phyloP scores from a whole-genome alignment of 345 rosid genomes.

The Arabidopsis arenosa region DNA sequence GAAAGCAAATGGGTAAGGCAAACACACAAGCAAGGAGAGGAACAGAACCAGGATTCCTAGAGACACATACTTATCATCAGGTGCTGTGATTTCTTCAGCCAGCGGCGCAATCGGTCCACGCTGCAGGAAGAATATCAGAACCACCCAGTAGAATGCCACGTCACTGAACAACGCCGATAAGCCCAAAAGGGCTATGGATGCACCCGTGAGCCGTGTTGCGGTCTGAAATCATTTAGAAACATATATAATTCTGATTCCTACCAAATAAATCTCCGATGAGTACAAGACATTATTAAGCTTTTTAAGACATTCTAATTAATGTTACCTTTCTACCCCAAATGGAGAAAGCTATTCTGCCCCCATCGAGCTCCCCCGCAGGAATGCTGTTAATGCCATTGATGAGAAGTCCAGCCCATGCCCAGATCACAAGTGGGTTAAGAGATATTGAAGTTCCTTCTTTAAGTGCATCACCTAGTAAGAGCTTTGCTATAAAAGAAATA shows the following conservation, averaged over 20 bases:
- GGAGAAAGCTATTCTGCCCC: conserved; percentile 81
- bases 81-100: conserved; percentile 75
- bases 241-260: background rate
- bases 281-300: background rate
- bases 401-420: conserved; percentile 98
- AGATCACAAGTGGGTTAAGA: conserved; percentile 79
- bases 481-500: conserved; percentile 64
- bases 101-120: conserved; percentile 88
- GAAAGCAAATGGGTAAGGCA: conserved; percentile 89
- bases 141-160: conserved; percentile 94
- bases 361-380: conserved; percentile 95
- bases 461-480: conserved; percentile 77
- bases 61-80: conserved; percentile 62
- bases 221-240: conserved; percentile 53
- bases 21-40: conserved; percentile 76
- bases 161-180: conserved; percentile 78
- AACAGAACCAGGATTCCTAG: conserved; percentile 74
- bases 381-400: conserved; percentile 95
- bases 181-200: conserved; percentile 74
- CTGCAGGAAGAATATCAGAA: conserved; percentile 79
- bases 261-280: background rate
- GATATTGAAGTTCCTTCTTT: conserved; percentile 92
- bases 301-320: background rate
- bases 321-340: conserved; percentile 98
- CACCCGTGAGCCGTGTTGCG: conserved; percentile 67